Conservation (phyloP, 768 basidiomycete species). For the Suillus alpinus region DNA sequence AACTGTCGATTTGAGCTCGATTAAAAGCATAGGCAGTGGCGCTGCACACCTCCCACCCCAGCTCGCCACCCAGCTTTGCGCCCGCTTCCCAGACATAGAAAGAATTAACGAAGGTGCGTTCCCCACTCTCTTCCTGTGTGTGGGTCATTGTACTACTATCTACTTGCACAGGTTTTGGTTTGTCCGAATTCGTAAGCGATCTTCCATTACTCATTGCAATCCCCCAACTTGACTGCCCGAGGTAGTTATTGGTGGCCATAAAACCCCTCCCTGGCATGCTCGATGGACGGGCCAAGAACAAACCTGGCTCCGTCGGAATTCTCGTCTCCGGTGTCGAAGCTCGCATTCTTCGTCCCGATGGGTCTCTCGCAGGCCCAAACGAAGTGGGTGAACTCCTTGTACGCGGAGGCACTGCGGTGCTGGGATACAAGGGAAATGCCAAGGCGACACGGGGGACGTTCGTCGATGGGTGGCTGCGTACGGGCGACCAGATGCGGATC, state of each 20-base stretch:
- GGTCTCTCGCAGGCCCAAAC: slow-evolving; percentile 45
- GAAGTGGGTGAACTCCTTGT: slow-evolving; percentile 65
- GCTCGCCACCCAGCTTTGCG: slow-evolving; percentile 36
- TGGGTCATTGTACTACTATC: neutral
- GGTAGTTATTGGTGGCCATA: slow-evolving; percentile 13
- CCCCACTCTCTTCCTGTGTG: no score
- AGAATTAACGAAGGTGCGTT: slow-evolving; percentile 41
- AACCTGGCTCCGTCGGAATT: slow-evolving; percentile 45
- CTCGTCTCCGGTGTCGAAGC: slow-evolving; percentile 58
- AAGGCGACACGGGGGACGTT: slow-evolving; percentile 61
- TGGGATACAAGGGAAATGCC: slow-evolving; percentile 68
- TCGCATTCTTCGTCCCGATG: slow-evolving; percentile 50
- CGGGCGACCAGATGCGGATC: slow-evolving; percentile 61
- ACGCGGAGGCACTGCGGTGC: slow-evolving; percentile 43
- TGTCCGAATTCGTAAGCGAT: slow-evolving; percentile 53
- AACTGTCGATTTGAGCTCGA: slow-evolving; percentile 46
- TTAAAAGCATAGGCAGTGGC: slow-evolving; percentile 40
- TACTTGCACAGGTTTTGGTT: slow-evolving; percentile 49
- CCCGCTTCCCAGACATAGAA: slow-evolving; percentile 27
- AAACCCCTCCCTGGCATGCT: slow-evolving; percentile 42
- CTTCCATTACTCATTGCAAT: neutral
- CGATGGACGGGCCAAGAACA: slow-evolving; percentile 32
- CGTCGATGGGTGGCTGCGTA: slow-evolving; percentile 61
- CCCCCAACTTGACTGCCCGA: neutral
- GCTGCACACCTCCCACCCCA: slow-evolving; percentile 61